Evolutionary conservation across 2,329 filamentous ascomycete genomes (phyloP), one percentile per base, ranked within the genome.

Genomic region (Tricladium varicosporioides): DNA sequence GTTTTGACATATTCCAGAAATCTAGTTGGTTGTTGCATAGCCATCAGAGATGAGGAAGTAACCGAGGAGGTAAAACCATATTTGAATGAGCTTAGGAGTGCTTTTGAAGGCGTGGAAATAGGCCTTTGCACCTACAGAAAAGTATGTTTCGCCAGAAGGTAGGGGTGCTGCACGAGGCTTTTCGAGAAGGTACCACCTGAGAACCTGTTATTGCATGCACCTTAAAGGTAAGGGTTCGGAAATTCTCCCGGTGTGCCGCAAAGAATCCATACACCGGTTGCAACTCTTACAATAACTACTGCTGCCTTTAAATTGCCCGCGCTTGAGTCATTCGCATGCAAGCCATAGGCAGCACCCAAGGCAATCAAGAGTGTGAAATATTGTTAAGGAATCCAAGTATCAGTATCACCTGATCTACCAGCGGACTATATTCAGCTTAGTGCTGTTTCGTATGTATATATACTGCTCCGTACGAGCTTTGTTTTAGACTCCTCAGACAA

Each of bases 41-140:
- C 81, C 84, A 70, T 88, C 86, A 15, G 83, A 85, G 0, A 88
- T 78, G 1, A 89, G 74, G 66, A 88, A 88, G 66, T 87, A 88
- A n/a, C 55, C 55, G 43, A 84, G 77, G 0, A 89, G 77, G 67
- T 88, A 89, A 15, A 86, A 73, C 36, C 88, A 69, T 59, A 80
- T 85, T 70, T 89, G 86, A 67, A 81, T 85, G 46, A 88, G 71
- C 42, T 81, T 79, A 80, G 82, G 85, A 11, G 88, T 82, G 65
- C 86, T 80, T 0, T 71, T 74, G 1, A 81, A 56, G 0, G 86
- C 86, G 61, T 82, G 75, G 55, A 75, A 78, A 7, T 53, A 48
- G 8, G 51, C 49, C 31, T 52, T 53, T 4, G 51, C 33, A 2
- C 54, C 54, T 13, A 57, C 50, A 3, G 22, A 80, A 74, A 31